Evolutionary conservation across 345 rosid species (phyloP), one percentile per base, ranked within the genome.

Genomic region (Kernera saxatilis): DNA sequence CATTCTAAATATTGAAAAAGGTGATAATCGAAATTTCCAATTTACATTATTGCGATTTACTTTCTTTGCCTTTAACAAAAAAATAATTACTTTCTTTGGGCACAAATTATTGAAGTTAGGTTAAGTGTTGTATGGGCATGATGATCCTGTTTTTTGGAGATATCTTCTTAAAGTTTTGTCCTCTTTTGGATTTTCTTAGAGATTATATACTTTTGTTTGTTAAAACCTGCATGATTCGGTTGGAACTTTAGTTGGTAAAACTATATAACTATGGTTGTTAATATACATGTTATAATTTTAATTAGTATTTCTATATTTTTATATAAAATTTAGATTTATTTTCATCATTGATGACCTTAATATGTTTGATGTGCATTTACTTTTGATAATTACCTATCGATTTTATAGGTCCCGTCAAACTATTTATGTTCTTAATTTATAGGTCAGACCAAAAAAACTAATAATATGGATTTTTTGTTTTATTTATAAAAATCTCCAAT

Each of bases 71-170:
- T n/a, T n/a, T n/a, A n/a, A n/a, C n/a, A n/a, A n/a, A n/a, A n/a
- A n/a, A n/a, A n/a, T n/a, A n/a, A n/a, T 30, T 68, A 30, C 53
- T 68, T 41, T 68, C 19, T 54, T 18, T 6, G 7, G n/a, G 5
- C 52, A 26, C 63, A 67, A 18, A 52, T 67, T 18, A 68, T 68
- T 43, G 52, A 54, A 54, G 64, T 68, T 68, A 41, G 54, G 64
- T 41, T 22, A 67, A 68, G 72, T 52, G 51, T 25, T 68, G 72
- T 11, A 54, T 21, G 50, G 41, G 23, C 10, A 41, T 1, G n/a
- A 52, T 53, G 51, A 63, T 40, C 35, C 35, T 12, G 29, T 11
- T 32, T 14, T 14, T 65, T 6, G 25, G 63, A 29, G 50, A 15
- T 15, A 40, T 59, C 43, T 35, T 21, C 10, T 65, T 22, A 18